Base-by-base conservation (phyloP, 345 rosid genomes). In the Acer negundo region DNA sequence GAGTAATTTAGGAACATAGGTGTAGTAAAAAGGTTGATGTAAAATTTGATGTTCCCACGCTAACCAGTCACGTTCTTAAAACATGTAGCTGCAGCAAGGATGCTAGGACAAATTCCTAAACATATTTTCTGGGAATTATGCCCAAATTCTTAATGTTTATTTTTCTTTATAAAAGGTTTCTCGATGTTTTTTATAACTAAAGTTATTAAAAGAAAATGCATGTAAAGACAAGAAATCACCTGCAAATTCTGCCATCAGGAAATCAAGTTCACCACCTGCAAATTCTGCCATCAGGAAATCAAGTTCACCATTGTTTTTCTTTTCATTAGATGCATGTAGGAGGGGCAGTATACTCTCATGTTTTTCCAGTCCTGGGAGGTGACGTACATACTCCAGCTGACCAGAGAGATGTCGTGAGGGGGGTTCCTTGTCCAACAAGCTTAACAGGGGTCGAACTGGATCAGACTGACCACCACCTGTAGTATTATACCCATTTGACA, bases 341-440 rank as follows among this genome's bases (percentile, higher is more conserved):
- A 94, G 86, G 70, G 97, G 97, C 76, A 96, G 86, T 72, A 91
- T 89, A 72, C 97, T 96, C 86, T 94, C 97, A 85, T 94, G 99
- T 82, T 86, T 92, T 84, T 96, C 98, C 70, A 94, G 62, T n/a
- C 97, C 98, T 35, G 99, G 82, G 61, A 91, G 80, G 80, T 92
- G 97, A 68, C 91, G 90, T 17, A 84, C 92, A 87, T 86, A 90
- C 79, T 93, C 98, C 78, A 95, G 85, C 79, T 95, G 98, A 79
- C 97, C 99, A 85, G 98, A 92, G 82, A 82, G 86, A 81, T 80
- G 94, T 78, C 89, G 85, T 44, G 95, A 93, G 72, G 97, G 98
- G 26, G 99, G 98, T 86, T 96, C 99, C 86, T 93, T 96, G 68
- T 96, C 99, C 90, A 94, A 86, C 87, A 96, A 90, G 92, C 97